A percentile compares a stretch with the other conserved stretches of the same genome.
Evolutionary conservation across 768 basidiomycete genomes (phyloP).

Genomic region (Russula ochroleuca): DNA sequence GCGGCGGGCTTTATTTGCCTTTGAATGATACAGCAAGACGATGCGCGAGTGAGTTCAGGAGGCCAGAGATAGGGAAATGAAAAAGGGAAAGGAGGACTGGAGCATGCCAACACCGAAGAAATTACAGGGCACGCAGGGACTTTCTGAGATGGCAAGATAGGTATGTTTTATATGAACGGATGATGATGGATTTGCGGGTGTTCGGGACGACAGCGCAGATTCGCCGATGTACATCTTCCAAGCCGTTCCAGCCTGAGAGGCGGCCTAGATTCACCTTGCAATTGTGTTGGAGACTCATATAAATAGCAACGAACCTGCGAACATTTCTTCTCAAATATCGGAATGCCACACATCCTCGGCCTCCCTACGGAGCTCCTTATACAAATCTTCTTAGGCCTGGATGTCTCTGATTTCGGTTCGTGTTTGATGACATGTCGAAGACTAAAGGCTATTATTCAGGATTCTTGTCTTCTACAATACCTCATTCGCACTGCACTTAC

Average conservation of each 20-base stretch:
- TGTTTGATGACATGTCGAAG: conserved; percentile 7
- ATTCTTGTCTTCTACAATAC: conserved; percentile 8
- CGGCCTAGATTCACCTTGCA: not conserved
- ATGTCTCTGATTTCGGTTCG: not conserved
- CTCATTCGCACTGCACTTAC: not conserved
- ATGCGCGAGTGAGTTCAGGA: no score
- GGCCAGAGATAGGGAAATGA: not conserved
- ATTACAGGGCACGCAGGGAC: not conserved
- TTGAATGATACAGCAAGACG: no score
- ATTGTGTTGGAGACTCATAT: not conserved
- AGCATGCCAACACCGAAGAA: not conserved
- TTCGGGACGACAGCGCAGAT: no score
- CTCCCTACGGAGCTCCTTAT: conserved; percentile 11
- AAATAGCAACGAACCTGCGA: not conserved
- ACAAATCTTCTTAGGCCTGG: not conserved
- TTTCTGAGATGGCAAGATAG: not conserved
- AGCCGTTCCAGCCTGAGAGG: not conserved
- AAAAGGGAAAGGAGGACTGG: not conserved
- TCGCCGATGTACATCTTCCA: not conserved
- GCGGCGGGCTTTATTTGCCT: not conserved
- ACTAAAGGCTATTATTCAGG: not conserved
- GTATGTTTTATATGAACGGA: not conserved
- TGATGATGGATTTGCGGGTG: no score
- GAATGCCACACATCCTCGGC: conserved; percentile 3
- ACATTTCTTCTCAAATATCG: not conserved